These are phyloP conservation scores for Buddleja alternifolia DNA, from an alignment of 257 asterid genomes.

Conservation along the genomic window DNA sequence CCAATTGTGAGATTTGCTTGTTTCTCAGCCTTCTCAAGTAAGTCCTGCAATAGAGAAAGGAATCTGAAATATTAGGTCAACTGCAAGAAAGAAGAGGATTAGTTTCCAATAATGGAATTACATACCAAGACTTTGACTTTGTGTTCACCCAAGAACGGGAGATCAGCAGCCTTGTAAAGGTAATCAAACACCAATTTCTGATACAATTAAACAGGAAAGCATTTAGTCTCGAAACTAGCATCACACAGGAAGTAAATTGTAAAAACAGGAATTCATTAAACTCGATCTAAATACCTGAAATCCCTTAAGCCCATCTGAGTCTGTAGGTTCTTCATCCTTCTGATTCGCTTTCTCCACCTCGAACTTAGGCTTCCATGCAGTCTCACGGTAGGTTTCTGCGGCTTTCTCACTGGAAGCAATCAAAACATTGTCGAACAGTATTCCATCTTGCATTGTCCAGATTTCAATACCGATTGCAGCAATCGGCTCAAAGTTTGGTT, in stretches of 20 bases:
- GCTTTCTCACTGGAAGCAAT: slow-evolving; percentile 63
- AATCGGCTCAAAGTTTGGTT: slow-evolving; percentile 85
- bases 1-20: slow-evolving; percentile 85
- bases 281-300: slow-evolving; percentile 56
- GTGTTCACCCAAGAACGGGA: slow-evolving; percentile 85
- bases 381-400: slow-evolving; percentile 68
- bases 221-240: background rate
- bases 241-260: background rate
- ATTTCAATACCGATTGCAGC: slow-evolving; percentile 97
- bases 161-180: slow-evolving; percentile 85
- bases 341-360: slow-evolving; percentile 79
- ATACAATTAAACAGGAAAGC: slow-evolving; percentile 7
- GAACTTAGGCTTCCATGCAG: slow-evolving; percentile 84
- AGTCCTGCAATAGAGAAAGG: slow-evolving; percentile 50
- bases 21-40: slow-evolving; percentile 82
- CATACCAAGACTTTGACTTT: slow-evolving; percentile 76
- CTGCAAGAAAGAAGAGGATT: background rate
- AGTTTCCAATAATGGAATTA: background rate
- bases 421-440: slow-evolving; percentile 83
- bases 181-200: slow-evolving; percentile 80
- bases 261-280: background rate
- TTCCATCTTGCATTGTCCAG: slow-evolving; percentile 98
- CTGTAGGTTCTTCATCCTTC: slow-evolving; percentile 63
- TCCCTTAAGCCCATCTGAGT: slow-evolving; percentile 76
- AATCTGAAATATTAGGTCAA: background rate